Conservation (phyloP, 164 flowering plant species). For the Vitis vinifera region ASM3070453v1 NC_081817.1:29783501-29784000, state of each 20-base stretch:
- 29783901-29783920: conserved; percentile 80
- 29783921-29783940: conserved; percentile 85
- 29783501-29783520: conserved; percentile 78
- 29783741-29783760: conserved; percentile 85
- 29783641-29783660: conserved; percentile 83
- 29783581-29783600: conserved; percentile 41
- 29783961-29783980: neutral
- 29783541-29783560: conserved; percentile 67
- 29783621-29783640: conserved; percentile 86
- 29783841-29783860: conserved; percentile 79
- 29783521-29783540: conserved; percentile 97
- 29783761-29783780: conserved; percentile 86
- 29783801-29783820: conserved; percentile 70
- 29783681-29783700: conserved; percentile 76
- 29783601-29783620: conserved; percentile 96
- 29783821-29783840: conserved; percentile 86
- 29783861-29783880: conserved; percentile 78
- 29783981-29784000: too few relatives aligned
- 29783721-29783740: conserved; percentile 77
- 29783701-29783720: conserved; percentile 98
- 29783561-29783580: conserved; percentile 43
- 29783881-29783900: conserved; percentile 86
- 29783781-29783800: conserved; percentile 85
- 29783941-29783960: conserved; percentile 29
- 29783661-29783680: conserved; percentile 60